Percentiles rank a stretch among this genome's conserved stretches.
Evolutionary conservation across 2,329 filamentous ascomycete genomes (phyloP).

Genomic region (Dichotomopilus funicola): DNA sequence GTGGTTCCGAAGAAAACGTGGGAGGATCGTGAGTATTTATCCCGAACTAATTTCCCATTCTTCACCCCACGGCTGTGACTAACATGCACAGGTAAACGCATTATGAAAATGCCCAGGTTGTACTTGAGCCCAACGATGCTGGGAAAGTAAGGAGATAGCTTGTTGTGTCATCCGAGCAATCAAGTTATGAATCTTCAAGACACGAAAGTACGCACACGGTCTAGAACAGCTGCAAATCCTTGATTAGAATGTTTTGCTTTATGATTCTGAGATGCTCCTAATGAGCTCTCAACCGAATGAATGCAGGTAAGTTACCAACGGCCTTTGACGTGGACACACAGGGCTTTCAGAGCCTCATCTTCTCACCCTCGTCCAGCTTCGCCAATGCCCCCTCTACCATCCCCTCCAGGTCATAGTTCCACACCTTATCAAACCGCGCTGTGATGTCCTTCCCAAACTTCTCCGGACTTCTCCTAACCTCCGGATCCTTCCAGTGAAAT

Average conservation of each 20-base stretch:
- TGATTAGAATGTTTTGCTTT: too few relatives aligned
- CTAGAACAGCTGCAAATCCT: too few relatives aligned
- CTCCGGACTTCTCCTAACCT: conserved; percentile 29
- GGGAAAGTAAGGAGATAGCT: neutral
- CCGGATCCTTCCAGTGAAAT: conserved; percentile 32
- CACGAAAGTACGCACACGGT: too few relatives aligned
- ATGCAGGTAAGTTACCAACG: neutral
- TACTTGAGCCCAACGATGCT: neutral
- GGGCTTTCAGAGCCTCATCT: neutral
- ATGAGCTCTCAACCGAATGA: too few relatives aligned
- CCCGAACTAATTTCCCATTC: neutral
- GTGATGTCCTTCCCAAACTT: conserved; percentile 35
- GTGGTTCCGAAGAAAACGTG: conserved; percentile 4
- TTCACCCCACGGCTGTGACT: neutral
- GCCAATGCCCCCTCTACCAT: conserved; percentile 27
- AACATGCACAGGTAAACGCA: conserved; percentile 4
- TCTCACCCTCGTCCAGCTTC: neutral
- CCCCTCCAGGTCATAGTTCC: conserved; percentile 32
- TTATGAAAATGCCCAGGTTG: neutral
- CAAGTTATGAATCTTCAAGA: too few relatives aligned
- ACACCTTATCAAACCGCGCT: conserved; percentile 30
- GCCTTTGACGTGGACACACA: neutral
- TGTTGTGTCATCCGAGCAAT: too few relatives aligned
- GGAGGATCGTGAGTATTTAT: conserved; percentile 8
- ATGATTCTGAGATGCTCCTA: too few relatives aligned